Evolutionary conservation across 192 early-diverging fungal species (phyloP), one percentile per base, ranked within the genome.

Genomic region (Diversispora epigaea): DNA sequence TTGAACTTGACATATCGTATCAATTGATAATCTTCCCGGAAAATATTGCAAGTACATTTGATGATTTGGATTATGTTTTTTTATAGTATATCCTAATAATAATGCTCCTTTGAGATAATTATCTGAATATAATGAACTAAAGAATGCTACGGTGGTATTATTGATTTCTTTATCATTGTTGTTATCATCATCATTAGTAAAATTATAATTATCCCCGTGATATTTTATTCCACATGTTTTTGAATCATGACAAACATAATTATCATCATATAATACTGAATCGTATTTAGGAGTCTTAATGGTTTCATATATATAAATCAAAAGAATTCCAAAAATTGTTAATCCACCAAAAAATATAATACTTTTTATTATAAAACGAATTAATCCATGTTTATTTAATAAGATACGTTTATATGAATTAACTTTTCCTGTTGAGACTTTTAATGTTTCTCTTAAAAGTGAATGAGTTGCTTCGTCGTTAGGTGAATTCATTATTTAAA

Each of bases 1-100:
- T 9, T 15, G 1, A 45, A 67, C 4, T 47, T 67, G 41, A 47
- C 65, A 67, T 15, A 47, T 14, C n/a, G 45, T 12, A 4, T 6
- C 1, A 1, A 3, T 3, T 21, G 65, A 67, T 12, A 67, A n/a
- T n/a, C 47, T 45, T 9, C 40, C 45, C 5, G 65, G 65, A 45
- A 67, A 67, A 47, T 47, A 67, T 15, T 47, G 15, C 21, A 67
- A 22, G 49, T 67, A 47, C 65, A 67, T 67, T 47, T 45, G 0
- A 21, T 67, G 65, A 47, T 67, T 67, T 67, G 65, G 65, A 67
- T 67, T 45, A 67, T 67, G 4, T 21, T 67, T 67, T 47, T 47
- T 67, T 15, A 67, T 67, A 1, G 65, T 67, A 43, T 67, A 67
- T 19, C 65, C 65, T 19, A 67, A 47, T 14, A 43, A 43, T 47